Evolutionary conservation across 352 stramenopile species (phyloP).

Genomic region (Globisporangium radiosum): DNA sequence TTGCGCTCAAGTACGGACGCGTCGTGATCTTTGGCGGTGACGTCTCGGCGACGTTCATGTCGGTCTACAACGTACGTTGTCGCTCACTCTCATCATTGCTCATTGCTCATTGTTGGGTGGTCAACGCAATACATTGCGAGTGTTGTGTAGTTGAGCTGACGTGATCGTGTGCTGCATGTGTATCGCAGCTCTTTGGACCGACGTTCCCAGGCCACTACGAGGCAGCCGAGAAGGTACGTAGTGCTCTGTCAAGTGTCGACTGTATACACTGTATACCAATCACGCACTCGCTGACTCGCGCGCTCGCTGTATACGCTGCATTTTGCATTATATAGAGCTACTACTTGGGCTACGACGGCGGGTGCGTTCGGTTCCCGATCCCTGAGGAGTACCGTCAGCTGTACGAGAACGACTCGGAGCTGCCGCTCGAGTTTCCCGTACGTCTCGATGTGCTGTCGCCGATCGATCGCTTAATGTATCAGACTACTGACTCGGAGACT

Average conservation of each 20-base stretch:
- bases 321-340: slow-evolving; percentile 38
- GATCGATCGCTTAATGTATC: not conserved
- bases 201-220: slow-evolving; percentile 81
- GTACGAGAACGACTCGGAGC: slow-evolving; percentile 69
- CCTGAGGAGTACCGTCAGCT: slow-evolving; percentile 60
- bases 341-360: slow-evolving; percentile 61
- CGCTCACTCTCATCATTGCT: not conserved
- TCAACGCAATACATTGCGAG: not conserved
- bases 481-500: too few species aligned
- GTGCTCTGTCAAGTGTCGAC: too few species aligned
- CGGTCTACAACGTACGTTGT: slow-evolving; percentile 73
- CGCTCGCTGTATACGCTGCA: not conserved
- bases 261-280: too few species aligned
- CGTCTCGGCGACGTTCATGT: slow-evolving; percentile 80
- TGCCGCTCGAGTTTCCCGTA: slow-evolving; percentile 80
- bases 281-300: not conserved
- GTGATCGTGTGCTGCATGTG: not conserved
- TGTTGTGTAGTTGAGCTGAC: not conserved
- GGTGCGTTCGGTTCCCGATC: slow-evolving; percentile 73
- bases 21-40: slow-evolving; percentile 80
- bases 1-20: slow-evolving; percentile 75
- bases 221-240: slow-evolving; percentile 38
- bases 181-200: slow-evolving; percentile 62
- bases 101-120: not conserved
- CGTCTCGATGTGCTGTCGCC: not conserved